A percentile compares a stretch with the other conserved stretches of the same genome.
Conservation (phyloP, 768 basidiomycete species). For the Lentinula guzmanii region DNA sequence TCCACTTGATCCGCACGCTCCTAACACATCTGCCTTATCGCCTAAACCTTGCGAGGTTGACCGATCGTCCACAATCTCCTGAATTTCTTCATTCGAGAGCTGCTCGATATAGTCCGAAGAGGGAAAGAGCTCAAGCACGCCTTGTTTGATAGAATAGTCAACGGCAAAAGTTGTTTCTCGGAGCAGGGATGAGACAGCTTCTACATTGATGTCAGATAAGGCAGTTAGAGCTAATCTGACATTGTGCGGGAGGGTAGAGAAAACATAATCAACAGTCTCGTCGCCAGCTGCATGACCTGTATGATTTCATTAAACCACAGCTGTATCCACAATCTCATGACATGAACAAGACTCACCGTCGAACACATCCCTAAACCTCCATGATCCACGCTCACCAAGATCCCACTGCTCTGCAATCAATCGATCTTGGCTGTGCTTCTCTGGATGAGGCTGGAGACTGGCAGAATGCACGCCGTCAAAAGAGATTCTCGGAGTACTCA, state of each 20-base stretch:
- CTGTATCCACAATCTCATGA: background rate
- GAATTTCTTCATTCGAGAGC: conserved; percentile 34
- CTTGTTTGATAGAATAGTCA: conserved; percentile 31
- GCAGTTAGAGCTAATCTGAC: conserved; percentile 22
- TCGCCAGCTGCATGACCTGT: conserved; percentile 21
- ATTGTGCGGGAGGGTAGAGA: conserved; percentile 24
- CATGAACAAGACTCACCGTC: conserved; percentile 28
- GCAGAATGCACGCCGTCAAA: background rate
- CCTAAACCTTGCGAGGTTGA: background rate
- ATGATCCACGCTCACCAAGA: conserved; percentile 18
- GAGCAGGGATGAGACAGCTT: conserved; percentile 26
- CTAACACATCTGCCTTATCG: no score
- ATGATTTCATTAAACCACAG: conserved; percentile 29
- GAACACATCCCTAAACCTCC: conserved; percentile 42
- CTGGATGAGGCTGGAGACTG: conserved; percentile 39
- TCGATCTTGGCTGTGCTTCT: conserved; percentile 39
- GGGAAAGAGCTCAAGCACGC: conserved; percentile 37
- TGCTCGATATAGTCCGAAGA: conserved; percentile 20
- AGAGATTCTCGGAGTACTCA: background rate
- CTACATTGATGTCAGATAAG: conserved; percentile 15
- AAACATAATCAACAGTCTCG: conserved; percentile 38
- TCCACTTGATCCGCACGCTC: no score
- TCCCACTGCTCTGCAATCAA: conserved; percentile 27
- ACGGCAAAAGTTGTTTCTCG: conserved; percentile 21
- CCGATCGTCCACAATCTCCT: conserved; percentile 32